These are phyloP conservation scores for Emergomyces pasteurianus DNA, from an alignment of 2,329 filamentous ascomycete genomes.

Conservation along the genomic window DNA sequence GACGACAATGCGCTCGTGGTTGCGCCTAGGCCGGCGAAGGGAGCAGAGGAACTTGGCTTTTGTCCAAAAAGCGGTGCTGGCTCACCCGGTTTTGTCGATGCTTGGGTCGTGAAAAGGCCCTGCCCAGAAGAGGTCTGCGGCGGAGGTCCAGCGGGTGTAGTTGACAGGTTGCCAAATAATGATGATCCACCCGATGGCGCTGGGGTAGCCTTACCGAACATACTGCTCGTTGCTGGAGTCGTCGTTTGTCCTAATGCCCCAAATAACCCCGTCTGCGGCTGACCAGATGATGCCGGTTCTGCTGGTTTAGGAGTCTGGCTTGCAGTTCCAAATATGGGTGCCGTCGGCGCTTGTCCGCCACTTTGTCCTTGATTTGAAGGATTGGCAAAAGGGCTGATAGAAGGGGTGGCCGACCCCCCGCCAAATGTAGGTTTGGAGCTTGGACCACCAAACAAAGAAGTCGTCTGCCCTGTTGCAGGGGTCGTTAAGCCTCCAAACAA, in stretches of 20 bases:
- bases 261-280: slow-evolving; percentile 24
- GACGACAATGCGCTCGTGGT: slow-evolving; percentile 17
- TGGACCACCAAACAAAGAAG: slow-evolving; percentile 7
- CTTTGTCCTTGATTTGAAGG: slow-evolving; percentile 16
- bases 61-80: slow-evolving; percentile 6
- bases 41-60: not conserved
- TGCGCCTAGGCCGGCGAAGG: not conserved
- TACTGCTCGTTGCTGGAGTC: slow-evolving; percentile 9
- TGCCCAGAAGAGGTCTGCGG: slow-evolving; percentile 23
- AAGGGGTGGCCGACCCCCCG: slow-evolving; percentile 9
- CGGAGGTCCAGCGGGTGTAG: slow-evolving; percentile 40
- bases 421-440: slow-evolving; percentile 5
- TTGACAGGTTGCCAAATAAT: slow-evolving; percentile 33
- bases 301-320: slow-evolving; percentile 27
- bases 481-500: slow-evolving; percentile 5
- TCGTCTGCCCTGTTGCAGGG: not conserved
- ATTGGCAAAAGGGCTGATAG: slow-evolving; percentile 23
- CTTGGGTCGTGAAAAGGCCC: slow-evolving; percentile 16
- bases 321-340: slow-evolving; percentile 18
- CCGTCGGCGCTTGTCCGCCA: slow-evolving; percentile 15
- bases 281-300: slow-evolving; percentile 22
- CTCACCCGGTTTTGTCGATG: slow-evolving; percentile 17
- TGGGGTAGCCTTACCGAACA: slow-evolving; percentile 28
- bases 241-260: slow-evolving; percentile 17
- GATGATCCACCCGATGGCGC: slow-evolving; percentile 21